Conservation (phyloP, 495 filamentous ascomycete genomes). For the Haplographium delicatum region DNA sequence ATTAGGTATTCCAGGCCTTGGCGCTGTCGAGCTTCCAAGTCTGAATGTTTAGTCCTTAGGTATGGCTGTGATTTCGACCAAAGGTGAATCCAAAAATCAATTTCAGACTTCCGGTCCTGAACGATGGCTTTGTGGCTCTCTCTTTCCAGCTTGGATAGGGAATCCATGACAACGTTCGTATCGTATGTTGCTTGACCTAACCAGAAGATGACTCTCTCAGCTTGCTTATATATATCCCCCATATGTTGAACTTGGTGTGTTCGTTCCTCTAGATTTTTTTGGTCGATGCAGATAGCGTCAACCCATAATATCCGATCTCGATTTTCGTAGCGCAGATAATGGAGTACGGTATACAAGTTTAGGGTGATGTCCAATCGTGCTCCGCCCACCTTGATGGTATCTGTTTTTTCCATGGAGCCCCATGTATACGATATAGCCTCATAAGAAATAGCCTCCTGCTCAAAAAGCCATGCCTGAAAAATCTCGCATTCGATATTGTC, state of each 20-base stretch:
- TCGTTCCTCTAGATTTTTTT: conserved; percentile 13
- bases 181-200: conserved; percentile 1
- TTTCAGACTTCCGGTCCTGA: background rate
- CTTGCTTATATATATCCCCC: conserved; percentile 14
- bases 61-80: no score
- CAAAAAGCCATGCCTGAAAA: conserved; percentile 8
- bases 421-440: no score
- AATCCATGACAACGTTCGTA: conserved; percentile 12
- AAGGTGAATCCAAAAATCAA: background rate
- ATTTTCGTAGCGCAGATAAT: conserved; percentile 6
- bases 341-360: conserved; percentile 12
- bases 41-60: no score
- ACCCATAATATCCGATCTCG: no score
- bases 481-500: conserved; percentile 16
- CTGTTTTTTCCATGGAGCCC: background rate
- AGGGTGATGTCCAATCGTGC: conserved; percentile 6
- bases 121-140: background rate
- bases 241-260: conserved; percentile 22
- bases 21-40: background rate
- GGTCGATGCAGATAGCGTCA: no score
- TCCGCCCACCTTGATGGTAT: conserved; percentile 6
- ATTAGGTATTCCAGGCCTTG: conserved; percentile 19
- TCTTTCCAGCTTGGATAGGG: background rate
- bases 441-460: background rate
- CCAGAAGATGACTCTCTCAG: conserved; percentile 15